Evolutionary conservation across 371 early-diverging fungal species (phyloP).

Genomic region (Mucor saturninus): DNA sequence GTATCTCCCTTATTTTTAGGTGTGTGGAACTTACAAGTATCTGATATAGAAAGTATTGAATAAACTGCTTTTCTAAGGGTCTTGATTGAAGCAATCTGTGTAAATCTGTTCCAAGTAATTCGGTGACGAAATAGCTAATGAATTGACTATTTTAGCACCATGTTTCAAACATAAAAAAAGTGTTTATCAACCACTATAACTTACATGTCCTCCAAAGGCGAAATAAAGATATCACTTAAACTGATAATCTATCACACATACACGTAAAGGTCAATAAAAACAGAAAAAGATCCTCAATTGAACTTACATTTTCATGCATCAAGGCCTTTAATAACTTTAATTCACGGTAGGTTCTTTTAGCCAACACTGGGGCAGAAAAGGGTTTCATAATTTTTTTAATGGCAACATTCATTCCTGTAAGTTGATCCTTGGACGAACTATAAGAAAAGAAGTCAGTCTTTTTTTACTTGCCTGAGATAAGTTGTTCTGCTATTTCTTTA

Average conservation of each 20-base stretch:
- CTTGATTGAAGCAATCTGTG: constrained; percentile 88
- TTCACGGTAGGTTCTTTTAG: constrained; percentile 94
- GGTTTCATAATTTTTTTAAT: constrained; percentile 96
- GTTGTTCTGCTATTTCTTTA: constrained; percentile 39
- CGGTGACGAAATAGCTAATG: constrained; percentile 90
- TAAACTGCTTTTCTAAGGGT: constrained; percentile 90
- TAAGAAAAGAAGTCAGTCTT: background rate
- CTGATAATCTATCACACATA: constrained; percentile 70
- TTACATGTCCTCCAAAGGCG: constrained; percentile 89
- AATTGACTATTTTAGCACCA: background rate
- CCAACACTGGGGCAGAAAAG: constrained; percentile 88
- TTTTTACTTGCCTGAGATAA: too few relatives aligned
- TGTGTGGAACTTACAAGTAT: constrained; percentile 66
- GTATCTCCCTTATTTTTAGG: background rate
- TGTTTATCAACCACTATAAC: constrained; percentile 14
- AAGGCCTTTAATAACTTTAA: constrained; percentile 89
- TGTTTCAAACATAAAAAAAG: background rate
- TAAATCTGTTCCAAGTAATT: constrained; percentile 92
- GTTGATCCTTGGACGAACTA: constrained; percentile 88
- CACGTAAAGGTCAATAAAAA: too few relatives aligned
- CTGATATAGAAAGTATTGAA: constrained; percentile 96
- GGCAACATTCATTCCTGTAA: constrained; percentile 84
- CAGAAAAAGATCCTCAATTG: background rate
- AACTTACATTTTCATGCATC: constrained; percentile 82
- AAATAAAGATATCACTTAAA: constrained; percentile 89